A percentile compares a stretch with the other conserved stretches of the same genome.
phyloP scores from a whole-genome alignment of 768 basidiomycete species.

The Pisolithus sp. region DNA sequence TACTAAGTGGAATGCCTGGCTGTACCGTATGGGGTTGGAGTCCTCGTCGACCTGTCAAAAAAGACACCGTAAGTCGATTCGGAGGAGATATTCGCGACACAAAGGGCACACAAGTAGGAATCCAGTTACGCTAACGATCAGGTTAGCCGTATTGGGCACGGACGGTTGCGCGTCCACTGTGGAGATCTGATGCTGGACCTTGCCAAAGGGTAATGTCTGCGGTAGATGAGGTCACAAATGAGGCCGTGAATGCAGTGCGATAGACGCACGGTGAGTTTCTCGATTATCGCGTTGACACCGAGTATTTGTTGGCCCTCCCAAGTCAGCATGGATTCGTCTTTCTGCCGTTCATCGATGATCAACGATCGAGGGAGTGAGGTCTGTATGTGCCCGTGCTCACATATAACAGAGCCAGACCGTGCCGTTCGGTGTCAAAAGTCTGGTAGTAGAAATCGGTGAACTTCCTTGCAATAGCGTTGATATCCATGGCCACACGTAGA shows the following conservation, averaged over 20 bases:
- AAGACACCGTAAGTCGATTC: slow-evolving; percentile 1
- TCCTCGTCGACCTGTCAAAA: slow-evolving; percentile 71
- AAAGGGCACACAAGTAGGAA: slow-evolving; percentile 52
- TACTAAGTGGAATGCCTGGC: slow-evolving; percentile 89
- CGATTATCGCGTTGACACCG: slow-evolving; percentile 50
- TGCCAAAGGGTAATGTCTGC: slow-evolving; percentile 73
- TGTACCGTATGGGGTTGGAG: slow-evolving; percentile 77
- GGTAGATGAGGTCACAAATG: slow-evolving; percentile 1
- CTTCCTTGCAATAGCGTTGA: slow-evolving; percentile 67
- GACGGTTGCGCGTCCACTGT: slow-evolving; percentile 91
- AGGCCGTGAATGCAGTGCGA: neutral
- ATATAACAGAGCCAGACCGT: slow-evolving; percentile 58
- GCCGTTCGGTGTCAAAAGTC: slow-evolving; percentile 64
- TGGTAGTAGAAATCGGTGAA: slow-evolving; percentile 81
- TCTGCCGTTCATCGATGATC: slow-evolving; percentile 41
- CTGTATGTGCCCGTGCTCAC: slow-evolving; percentile 42
- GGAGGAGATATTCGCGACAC: neutral
- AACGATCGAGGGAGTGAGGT: slow-evolving; percentile 17
- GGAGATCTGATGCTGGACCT: slow-evolving; percentile 72
- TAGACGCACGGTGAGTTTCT: slow-evolving; percentile 63
- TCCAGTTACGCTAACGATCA: slow-evolving; percentile 88
- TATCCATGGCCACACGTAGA: slow-evolving; percentile 50
- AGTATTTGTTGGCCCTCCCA: slow-evolving; percentile 62
- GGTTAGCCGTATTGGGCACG: slow-evolving; percentile 43
- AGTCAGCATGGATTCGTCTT: slow-evolving; percentile 75